These are phyloP conservation scores for Hypoxylon cercidicola DNA, from an alignment of 495 filamentous ascomycete species.

Conservation along the genomic window DNA sequence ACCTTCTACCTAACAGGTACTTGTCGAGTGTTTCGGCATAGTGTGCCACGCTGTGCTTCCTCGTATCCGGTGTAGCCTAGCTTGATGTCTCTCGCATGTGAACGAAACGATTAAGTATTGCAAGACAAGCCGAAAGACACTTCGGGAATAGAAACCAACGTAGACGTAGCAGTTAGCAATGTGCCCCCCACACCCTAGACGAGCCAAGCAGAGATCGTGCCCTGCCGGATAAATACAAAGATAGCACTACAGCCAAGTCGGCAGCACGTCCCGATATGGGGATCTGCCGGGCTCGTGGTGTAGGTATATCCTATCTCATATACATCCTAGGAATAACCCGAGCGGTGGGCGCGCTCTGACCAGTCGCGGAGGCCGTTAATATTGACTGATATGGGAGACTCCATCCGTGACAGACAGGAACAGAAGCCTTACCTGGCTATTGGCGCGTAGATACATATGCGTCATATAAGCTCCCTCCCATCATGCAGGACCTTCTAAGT, in stretches of 20 bases:
- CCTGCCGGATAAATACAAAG: conserved; percentile 10
- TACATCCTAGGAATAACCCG: neutral
- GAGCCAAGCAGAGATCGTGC: neutral
- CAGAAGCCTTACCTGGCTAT: neutral
- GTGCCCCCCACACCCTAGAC: no score
- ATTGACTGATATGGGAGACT: neutral
- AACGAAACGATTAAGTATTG: neutral
- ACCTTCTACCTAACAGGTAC: no score
- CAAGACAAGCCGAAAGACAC: no score
- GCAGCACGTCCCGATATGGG: conserved; percentile 19
- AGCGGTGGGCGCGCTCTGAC: neutral
- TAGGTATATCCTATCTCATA: neutral
- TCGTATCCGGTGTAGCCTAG: no score
- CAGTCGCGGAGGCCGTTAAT: conserved; percentile 1
- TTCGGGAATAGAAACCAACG: neutral
- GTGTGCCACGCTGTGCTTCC: no score
- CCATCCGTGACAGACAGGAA: neutral
- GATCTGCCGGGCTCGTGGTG: conserved; percentile 8
- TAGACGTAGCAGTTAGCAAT: no score
- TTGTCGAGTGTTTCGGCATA: no score
- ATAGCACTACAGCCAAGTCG: neutral
- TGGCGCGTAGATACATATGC: neutral
- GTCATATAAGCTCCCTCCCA: conserved; percentile 1
- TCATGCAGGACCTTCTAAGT: neutral
- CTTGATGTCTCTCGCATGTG: no score